These are phyloP conservation scores for Strigomonas culicis DNA, from an alignment of 208 protist genomes.

Conservation along the genomic window DNA sequence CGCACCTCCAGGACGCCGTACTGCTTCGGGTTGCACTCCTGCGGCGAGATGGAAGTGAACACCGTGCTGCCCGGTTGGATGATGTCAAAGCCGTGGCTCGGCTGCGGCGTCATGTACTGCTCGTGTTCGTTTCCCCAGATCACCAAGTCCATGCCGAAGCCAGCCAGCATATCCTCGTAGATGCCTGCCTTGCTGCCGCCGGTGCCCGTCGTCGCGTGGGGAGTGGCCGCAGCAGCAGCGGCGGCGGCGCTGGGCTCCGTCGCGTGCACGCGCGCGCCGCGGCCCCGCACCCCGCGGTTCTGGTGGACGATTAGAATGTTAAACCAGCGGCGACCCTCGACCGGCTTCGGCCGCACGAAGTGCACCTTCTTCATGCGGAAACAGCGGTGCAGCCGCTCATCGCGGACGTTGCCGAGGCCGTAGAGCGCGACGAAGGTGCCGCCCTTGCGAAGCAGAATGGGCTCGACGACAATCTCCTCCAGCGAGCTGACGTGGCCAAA, in stretches of 20 bases:
- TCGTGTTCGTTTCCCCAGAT: conserved; percentile 99
- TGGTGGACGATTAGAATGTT: conserved; percentile 98
- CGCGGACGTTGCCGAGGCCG: conserved; percentile 97
- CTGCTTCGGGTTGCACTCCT: conserved; percentile 95
- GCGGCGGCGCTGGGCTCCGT: too few species aligned
- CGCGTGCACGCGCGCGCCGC: too few species aligned
- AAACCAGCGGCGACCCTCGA: conserved; percentile 90
- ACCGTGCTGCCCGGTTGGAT: conserved; percentile 97
- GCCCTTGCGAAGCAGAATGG: conserved; percentile 93
- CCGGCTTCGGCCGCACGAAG: conserved; percentile 81
- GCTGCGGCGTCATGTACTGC: conserved; percentile 91
- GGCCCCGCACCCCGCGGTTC: conserved; percentile 90
- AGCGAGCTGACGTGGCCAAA: conserved; percentile 95
- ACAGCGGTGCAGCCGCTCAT: conserved; percentile 97
- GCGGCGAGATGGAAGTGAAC: conserved; percentile 91
- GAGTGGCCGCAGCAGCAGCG: too few species aligned
- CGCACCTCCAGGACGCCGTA: conserved; percentile 86
- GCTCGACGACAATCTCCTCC: conserved; percentile 93
- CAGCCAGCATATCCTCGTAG: conserved; percentile 90
- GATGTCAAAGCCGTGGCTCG: conserved; percentile 85
- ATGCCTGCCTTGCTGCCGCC: conserved; percentile 85
- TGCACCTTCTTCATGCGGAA: conserved; percentile 94
- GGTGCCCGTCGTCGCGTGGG: too few species aligned
- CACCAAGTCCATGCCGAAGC: conserved; percentile 95
- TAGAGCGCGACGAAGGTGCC: conserved; percentile 97